Percentiles rank a stretch among this genome's conserved stretches.
Conservation (phyloP, 1,284 basidiomycete genomes). For the Cryptococcus floricola region DNA sequence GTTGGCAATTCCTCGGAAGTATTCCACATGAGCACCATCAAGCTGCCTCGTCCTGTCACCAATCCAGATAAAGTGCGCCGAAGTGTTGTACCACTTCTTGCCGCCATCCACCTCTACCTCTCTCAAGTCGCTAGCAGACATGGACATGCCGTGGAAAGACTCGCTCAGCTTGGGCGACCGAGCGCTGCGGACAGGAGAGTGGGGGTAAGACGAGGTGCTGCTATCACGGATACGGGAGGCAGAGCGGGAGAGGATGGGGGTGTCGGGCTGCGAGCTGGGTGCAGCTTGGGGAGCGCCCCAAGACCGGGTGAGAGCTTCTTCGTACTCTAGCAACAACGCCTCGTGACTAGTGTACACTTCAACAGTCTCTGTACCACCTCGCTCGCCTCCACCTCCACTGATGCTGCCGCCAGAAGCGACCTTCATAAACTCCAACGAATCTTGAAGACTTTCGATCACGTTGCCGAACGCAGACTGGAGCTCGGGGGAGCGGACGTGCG, state of each 20-base stretch:
- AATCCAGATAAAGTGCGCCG: constrained; percentile 94
- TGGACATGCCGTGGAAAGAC: constrained; percentile 5
- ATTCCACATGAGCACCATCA: constrained; percentile 90
- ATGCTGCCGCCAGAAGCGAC: constrained; percentile 60
- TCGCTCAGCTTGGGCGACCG: constrained; percentile 10
- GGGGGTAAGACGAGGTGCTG: constrained; percentile 12
- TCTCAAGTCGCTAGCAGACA: constrained; percentile 7
- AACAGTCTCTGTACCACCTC: constrained; percentile 78
- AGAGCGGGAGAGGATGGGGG: constrained; percentile 28
- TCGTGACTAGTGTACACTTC: constrained; percentile 96
- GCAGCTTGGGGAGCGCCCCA: constrained; percentile 13
- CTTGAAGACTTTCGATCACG: constrained; percentile 78
- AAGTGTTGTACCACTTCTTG: constrained; percentile 50
- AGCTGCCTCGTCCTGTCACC: constrained; percentile 94
- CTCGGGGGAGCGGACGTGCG: constrained; percentile 78
- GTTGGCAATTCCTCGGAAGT: constrained; percentile 90
- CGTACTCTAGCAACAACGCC: constrained; percentile 88
- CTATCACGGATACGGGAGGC: constrained; percentile 16
- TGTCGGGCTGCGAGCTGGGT: constrained; percentile 8
- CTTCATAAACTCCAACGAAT: constrained; percentile 87
- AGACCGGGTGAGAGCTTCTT: constrained; percentile 79
- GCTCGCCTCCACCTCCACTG: constrained; percentile 48
- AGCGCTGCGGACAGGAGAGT: constrained; percentile 24
- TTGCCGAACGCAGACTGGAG: constrained; percentile 75
- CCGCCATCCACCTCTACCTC: background rate